Conservation (phyloP, 139 green algal genomes). For the Chlamydomonas incerta region DNA sequence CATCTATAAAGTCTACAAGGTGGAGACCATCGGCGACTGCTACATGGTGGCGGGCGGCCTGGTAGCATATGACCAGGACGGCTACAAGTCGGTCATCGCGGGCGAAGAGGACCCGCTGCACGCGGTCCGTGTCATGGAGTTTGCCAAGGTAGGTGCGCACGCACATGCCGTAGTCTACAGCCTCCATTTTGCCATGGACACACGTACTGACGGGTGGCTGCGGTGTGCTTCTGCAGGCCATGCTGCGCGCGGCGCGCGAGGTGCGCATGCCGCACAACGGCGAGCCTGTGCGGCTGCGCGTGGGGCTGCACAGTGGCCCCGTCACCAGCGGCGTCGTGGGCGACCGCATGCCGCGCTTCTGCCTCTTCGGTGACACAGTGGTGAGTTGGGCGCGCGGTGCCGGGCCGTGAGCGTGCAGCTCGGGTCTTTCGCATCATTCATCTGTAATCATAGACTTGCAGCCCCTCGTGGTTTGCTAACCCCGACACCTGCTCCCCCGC, state of each 20-base stretch:
- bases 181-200: background rate
- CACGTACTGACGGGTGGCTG: background rate
- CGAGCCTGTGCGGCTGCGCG: conserved; percentile 39
- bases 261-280: conserved; percentile 56
- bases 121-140: conserved; percentile 32
- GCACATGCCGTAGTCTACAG: background rate
- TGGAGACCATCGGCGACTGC: conserved; percentile 62
- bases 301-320: conserved; percentile 34
- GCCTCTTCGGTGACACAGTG: conserved; percentile 35
- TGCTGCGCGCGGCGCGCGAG: conserved; percentile 28
- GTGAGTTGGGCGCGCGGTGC: background rate
- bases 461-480: too few species aligned
- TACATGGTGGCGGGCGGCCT: conserved; percentile 55
- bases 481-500: too few species aligned
- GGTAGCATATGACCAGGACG: conserved; percentile 22
- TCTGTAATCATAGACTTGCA: too few species aligned
- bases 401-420: too few species aligned
- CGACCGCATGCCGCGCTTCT: conserved; percentile 38
- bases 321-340: conserved; percentile 37
- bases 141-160: background rate
- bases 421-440: too few species aligned
- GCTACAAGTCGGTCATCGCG: background rate
- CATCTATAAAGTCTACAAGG: conserved; percentile 38
- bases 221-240: background rate
- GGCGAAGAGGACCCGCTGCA: conserved; percentile 39